Evolutionary conservation across 495 filamentous ascomycete species (phyloP).

Genomic region (Aspergillus taichungensis): DNA sequence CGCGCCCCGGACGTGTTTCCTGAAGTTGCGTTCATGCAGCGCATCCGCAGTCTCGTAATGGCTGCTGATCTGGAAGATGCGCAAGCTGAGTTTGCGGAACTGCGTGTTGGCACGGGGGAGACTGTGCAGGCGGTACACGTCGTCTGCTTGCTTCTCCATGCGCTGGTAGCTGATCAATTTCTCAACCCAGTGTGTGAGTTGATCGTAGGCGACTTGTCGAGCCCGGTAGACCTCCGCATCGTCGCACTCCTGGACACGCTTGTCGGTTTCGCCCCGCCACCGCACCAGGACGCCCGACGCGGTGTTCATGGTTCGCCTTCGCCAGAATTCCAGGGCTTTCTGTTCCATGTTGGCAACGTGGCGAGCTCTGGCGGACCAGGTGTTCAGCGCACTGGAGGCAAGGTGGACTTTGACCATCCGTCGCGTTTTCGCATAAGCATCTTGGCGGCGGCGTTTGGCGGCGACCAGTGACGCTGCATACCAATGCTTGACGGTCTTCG

Average conservation of each 20-base stretch:
- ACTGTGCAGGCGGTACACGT: slow-evolving; percentile 37
- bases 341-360: slow-evolving; percentile 31
- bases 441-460: slow-evolving; percentile 45
- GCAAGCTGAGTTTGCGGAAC: slow-evolving; percentile 44
- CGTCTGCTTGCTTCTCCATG: slow-evolving; percentile 42
- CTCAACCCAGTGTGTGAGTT: slow-evolving; percentile 40
- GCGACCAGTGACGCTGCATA: slow-evolving; percentile 40
- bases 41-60: slow-evolving; percentile 40
- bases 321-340: slow-evolving; percentile 33
- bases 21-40: slow-evolving; percentile 47
- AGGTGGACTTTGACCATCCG: slow-evolving; percentile 50
- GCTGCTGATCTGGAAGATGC: slow-evolving; percentile 41
- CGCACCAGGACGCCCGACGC: slow-evolving; percentile 30
- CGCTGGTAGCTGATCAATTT: slow-evolving; percentile 29
- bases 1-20: slow-evolving; percentile 46
- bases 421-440: slow-evolving; percentile 51
- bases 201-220: slow-evolving; percentile 33
- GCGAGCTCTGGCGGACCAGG: slow-evolving; percentile 38
- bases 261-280: slow-evolving; percentile 37
- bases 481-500: slow-evolving; percentile 47
- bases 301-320: slow-evolving; percentile 28
- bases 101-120: slow-evolving; percentile 33
- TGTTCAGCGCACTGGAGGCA: slow-evolving; percentile 33
- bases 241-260: slow-evolving; percentile 27
- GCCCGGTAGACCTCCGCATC: slow-evolving; percentile 35